Conservation (phyloP, 441 rosid genomes). For the Caryocar brasiliense region DNA sequence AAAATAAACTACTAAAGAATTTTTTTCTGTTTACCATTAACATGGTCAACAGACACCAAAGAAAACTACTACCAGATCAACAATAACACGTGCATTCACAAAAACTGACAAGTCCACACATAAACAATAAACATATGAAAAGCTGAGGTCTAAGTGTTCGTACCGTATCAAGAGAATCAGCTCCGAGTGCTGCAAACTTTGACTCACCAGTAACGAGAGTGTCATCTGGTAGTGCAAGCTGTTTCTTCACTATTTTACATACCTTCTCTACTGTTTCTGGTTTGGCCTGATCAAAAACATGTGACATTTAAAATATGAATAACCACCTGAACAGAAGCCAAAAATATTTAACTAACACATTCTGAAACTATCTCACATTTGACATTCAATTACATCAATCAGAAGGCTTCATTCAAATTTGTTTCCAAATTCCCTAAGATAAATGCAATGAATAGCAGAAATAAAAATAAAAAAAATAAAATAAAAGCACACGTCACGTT, state of each 20-base stretch:
- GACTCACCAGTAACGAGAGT: constrained; percentile 41
- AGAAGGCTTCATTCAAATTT: too few species aligned
- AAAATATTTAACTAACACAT: not conserved
- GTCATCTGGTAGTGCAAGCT: constrained; percentile 47
- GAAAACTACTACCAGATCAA: too few species aligned
- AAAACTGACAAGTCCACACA: not conserved
- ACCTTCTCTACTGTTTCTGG: constrained; percentile 68
- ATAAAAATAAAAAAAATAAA: too few species aligned
- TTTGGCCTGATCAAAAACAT: constrained; percentile 47
- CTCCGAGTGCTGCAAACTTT: constrained; percentile 65
- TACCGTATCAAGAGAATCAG: constrained; percentile 89
- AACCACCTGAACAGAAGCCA: not conserved
- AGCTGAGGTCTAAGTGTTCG: not conserved
- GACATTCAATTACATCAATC: not conserved
- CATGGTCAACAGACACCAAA: too few species aligned
- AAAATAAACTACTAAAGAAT: too few species aligned
- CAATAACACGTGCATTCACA: too few species aligned
- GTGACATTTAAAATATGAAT: not conserved
- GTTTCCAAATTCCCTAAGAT: too few species aligned
- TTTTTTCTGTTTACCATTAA: too few species aligned
- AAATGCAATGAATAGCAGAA: too few species aligned
- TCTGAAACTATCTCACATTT: not conserved
- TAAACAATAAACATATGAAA: not conserved
- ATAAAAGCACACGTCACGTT: too few species aligned
- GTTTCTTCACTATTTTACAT: constrained; percentile 62